Conservation (phyloP, 106 monocot species). For the Dendrobium chrysotoxum region DNA sequence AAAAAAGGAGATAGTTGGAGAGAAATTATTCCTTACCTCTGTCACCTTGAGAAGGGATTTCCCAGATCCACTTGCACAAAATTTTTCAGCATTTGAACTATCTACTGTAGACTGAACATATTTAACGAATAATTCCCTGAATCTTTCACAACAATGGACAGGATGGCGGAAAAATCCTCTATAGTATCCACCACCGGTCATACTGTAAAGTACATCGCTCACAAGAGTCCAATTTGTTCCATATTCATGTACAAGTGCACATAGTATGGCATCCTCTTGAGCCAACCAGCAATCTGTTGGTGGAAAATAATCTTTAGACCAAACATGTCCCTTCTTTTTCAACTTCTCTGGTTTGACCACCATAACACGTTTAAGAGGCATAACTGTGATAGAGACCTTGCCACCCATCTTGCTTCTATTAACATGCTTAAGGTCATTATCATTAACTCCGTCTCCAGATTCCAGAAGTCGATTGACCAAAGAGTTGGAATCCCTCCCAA, state of each 20-base stretch:
- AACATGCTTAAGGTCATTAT: constrained; percentile 32
- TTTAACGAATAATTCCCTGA: constrained; percentile 78
- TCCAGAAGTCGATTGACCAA: constrained; percentile 31
- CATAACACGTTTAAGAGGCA: constrained; percentile 79
- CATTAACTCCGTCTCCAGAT: constrained; percentile 26
- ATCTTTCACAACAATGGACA: constrained; percentile 95
- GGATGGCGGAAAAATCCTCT: constrained; percentile 86
- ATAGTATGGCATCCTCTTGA: constrained; percentile 85
- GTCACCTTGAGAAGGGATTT: constrained; percentile 90
- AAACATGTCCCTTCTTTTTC: constrained; percentile 52
- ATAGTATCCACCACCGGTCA: constrained; percentile 61
- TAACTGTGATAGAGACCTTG: constrained; percentile 58
- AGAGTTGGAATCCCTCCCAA: constrained; percentile 21
- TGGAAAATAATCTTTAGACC: constrained; percentile 70
- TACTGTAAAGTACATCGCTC: constrained; percentile 56
- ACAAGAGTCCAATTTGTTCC: constrained; percentile 72
- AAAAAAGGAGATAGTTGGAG: neutral
- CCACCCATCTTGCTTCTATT: constrained; percentile 43
- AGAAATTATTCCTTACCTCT: constrained; percentile 43
- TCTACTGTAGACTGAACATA: constrained; percentile 56
- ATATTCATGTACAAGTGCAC: constrained; percentile 85
- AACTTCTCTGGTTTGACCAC: constrained; percentile 76
- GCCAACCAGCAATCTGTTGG: constrained; percentile 70
- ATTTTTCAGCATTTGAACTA: constrained; percentile 47
- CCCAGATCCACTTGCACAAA: constrained; percentile 36